Evolutionary conservation across 73 alveolate genomes (phyloP).

Genomic region (Paramecium sonneborni): DNA sequence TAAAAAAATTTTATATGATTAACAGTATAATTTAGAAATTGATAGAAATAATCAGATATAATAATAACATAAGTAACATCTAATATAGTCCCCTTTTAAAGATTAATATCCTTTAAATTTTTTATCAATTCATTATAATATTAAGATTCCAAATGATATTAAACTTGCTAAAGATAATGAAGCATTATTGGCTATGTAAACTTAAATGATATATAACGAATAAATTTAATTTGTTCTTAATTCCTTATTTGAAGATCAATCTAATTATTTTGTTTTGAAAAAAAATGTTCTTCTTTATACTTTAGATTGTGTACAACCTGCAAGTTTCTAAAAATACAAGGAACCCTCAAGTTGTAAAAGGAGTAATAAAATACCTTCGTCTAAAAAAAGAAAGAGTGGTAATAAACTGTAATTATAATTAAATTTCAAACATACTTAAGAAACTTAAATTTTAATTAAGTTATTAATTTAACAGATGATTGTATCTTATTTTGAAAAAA

Average conservation of each 20-base stretch:
- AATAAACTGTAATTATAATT: not conserved
- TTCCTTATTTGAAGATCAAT: not conserved
- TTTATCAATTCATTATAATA: not conserved
- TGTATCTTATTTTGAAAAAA: not conserved
- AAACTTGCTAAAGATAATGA: not conserved
- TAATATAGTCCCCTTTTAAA: not conserved
- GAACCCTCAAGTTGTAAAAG: not conserved
- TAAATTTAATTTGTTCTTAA: not conserved
- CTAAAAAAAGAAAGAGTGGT: not conserved
- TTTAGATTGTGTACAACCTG: not conserved
- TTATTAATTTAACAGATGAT: not conserved
- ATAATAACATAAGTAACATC: not conserved
- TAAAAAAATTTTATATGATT: not conserved
- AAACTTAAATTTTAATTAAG: not conserved
- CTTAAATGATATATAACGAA: not conserved
- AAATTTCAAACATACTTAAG: constrained; percentile 9
- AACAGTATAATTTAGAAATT: not conserved
- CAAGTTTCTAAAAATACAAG: not conserved
- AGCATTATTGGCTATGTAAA: not conserved
- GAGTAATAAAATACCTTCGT: not conserved
- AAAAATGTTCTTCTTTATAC: not conserved
- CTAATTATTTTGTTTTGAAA: not conserved
- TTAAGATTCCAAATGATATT: not conserved
- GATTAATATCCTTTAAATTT: not conserved
- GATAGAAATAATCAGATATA: not conserved